Evolutionary conservation across 257 asterid species (phyloP).

Genomic region (Misopates orontium): DNA sequence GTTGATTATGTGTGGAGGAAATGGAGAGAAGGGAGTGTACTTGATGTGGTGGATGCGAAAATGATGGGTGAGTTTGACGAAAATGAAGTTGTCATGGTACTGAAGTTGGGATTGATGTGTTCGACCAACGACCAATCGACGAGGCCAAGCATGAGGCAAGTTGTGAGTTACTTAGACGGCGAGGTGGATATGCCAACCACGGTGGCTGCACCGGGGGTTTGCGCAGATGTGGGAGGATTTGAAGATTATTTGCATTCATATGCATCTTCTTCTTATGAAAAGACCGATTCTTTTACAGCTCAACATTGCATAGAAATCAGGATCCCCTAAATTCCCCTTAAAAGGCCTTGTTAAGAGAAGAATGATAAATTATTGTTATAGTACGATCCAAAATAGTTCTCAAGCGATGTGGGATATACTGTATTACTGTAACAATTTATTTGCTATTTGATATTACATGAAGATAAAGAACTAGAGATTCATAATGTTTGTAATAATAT

Average conservation of each 20-base stretch:
- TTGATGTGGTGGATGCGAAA: slow-evolving; percentile 49
- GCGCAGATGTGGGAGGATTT: slow-evolving; percentile 36
- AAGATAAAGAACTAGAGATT: too few relatives aligned
- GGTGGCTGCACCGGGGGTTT: slow-evolving; percentile 38
- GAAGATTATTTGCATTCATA: slow-evolving; percentile 52
- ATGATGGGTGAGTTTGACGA: slow-evolving; percentile 35
- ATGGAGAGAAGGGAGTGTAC: slow-evolving; percentile 47
- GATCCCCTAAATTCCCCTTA: too few relatives aligned
- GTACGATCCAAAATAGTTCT: too few relatives aligned
- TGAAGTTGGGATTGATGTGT: slow-evolving; percentile 59
- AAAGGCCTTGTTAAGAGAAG: too few relatives aligned
- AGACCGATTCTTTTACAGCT: slow-evolving; percentile 34
- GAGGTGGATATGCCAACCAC: slow-evolving; percentile 38
- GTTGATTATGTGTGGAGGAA: slow-evolving; percentile 50
- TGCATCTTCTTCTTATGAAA: slow-evolving; percentile 45
- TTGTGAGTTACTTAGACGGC: slow-evolving; percentile 47
- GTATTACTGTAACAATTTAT: too few relatives aligned
- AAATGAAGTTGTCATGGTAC: slow-evolving; percentile 42
- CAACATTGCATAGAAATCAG: too few relatives aligned
- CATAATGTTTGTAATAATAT: too few relatives aligned
- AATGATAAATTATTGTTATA: too few relatives aligned
- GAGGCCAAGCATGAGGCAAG: slow-evolving; percentile 60
- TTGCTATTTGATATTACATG: too few relatives aligned
- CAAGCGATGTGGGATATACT: too few relatives aligned
- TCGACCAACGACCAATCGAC: slow-evolving; percentile 33